phyloP scores from a whole-genome alignment of 2,329 filamentous ascomycete species.

The Ophiostoma himal-ulmi region DNA sequence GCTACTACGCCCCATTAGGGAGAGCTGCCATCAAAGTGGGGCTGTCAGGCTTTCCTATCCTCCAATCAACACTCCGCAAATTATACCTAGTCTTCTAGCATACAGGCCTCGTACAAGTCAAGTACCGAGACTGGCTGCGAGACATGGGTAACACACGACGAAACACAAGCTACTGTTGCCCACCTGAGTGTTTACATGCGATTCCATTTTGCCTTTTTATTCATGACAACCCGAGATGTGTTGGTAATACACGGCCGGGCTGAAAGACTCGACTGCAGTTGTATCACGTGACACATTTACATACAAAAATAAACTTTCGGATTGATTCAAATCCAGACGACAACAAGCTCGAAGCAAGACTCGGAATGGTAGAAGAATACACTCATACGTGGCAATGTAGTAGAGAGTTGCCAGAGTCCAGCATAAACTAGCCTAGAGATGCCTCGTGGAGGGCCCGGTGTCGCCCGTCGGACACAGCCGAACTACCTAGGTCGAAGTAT shows the following conservation, averaged over 20 bases:
- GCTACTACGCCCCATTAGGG: constrained; percentile 1
- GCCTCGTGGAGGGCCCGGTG: background rate
- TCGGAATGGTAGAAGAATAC: background rate
- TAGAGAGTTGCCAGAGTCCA: background rate
- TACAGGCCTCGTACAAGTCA: background rate
- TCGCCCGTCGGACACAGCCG: background rate
- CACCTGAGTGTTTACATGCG: background rate
- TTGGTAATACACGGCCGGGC: background rate
- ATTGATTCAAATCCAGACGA: background rate
- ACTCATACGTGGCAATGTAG: background rate
- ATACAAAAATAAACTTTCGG: background rate
- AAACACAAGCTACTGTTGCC: background rate
- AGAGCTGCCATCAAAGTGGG: background rate
- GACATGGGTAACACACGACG: too few relatives aligned
- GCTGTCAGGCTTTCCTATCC: background rate
- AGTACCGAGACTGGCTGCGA: background rate
- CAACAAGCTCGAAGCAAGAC: background rate
- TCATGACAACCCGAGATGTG: background rate
- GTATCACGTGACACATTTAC: background rate
- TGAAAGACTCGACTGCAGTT: background rate
- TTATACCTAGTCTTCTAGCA: too few relatives aligned
- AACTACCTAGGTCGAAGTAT: background rate
- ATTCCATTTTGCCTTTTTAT: background rate
- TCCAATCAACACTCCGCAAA: too few relatives aligned
- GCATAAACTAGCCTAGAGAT: background rate